Evolutionary conservation across 495 filamentous ascomycete genomes (phyloP).

Genomic region (Neurospora terricola): DNA sequence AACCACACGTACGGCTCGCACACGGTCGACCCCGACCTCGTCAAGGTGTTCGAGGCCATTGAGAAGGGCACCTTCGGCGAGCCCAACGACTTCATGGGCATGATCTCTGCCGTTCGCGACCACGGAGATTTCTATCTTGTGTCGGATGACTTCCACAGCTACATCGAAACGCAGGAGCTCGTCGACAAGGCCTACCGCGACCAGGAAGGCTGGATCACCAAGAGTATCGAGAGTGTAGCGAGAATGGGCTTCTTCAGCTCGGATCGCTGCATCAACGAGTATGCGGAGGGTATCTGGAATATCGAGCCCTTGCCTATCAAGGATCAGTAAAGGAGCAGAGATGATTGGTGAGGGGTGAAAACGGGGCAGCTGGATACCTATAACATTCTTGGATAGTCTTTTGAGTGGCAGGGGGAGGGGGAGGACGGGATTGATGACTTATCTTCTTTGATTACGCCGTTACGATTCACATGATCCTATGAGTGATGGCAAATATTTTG

Average conservation of each 20-base stretch:
- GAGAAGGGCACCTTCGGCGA: constrained; percentile 69
- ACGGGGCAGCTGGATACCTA: background rate
- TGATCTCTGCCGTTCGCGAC: constrained; percentile 73
- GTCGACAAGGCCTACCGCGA: constrained; percentile 87
- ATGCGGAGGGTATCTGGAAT: constrained; percentile 96
- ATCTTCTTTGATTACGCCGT: background rate
- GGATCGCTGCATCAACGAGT: constrained; percentile 96
- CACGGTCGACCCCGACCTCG: constrained; percentile 63
- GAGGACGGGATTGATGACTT: background rate
- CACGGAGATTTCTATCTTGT: constrained; percentile 98
- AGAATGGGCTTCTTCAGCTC: constrained; percentile 96
- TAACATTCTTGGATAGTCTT: background rate
- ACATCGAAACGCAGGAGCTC: constrained; percentile 77
- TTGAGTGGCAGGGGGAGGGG: background rate
- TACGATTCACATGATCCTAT: background rate
- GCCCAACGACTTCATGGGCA: constrained; percentile 59
- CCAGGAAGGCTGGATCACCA: constrained; percentile 83
- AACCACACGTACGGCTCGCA: constrained; percentile 74
- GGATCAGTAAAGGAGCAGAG: background rate
- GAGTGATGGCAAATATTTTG: background rate
- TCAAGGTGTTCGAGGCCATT: constrained; percentile 75
- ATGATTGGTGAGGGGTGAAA: background rate
- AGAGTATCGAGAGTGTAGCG: constrained; percentile 74
- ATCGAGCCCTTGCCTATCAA: constrained; percentile 59
- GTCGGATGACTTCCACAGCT: constrained; percentile 90